Evolutionary conservation across 2,329 filamentous ascomycete species (phyloP).

Genomic region (Chaetomium sp.): DNA sequence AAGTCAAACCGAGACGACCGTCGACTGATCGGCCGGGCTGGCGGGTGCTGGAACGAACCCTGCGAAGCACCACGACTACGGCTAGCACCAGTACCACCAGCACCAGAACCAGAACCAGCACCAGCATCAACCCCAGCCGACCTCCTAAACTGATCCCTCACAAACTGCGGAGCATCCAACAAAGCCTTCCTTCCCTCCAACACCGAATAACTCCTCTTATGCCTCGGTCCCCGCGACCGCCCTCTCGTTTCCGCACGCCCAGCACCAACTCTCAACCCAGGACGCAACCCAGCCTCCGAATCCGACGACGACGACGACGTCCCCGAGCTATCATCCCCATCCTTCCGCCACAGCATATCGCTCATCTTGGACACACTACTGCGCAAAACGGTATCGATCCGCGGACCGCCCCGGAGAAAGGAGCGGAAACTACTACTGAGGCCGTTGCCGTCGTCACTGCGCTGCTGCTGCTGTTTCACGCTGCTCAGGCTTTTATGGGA

Average conservation of each 20-base stretch:
- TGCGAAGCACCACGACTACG: conserved; percentile 11
- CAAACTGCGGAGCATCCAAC: conserved; percentile 49
- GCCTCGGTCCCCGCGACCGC: conserved; percentile 31
- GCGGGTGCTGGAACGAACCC: conserved; percentile 18
- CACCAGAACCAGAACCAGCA: no score
- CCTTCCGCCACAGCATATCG: conserved; percentile 52
- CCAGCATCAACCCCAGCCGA: no score
- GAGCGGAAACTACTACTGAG: conserved; percentile 54
- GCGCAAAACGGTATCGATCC: conserved; percentile 66
- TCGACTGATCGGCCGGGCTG: conserved; percentile 32
- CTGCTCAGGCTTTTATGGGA: conserved; percentile 44
- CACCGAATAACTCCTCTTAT: conserved; percentile 26
- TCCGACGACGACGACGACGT: conserved; percentile 44
- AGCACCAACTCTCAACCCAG: no score
- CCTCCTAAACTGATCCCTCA: conserved; percentile 25
- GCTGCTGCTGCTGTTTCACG: conserved; percentile 32
- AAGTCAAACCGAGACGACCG: conserved; percentile 42
- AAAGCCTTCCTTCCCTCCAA: conserved; percentile 36
- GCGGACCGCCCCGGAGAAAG: conserved; percentile 65
- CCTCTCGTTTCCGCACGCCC: conserved; percentile 26
- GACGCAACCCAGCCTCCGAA: conserved; percentile 37
- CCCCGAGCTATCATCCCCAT: conserved; percentile 34
- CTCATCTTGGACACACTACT: conserved; percentile 51
- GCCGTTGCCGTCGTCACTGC: conserved; percentile 31
- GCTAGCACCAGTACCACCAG: no score